Conservation (phyloP, 805 yeast species). For the Saccharomycopsis microspora region DNA sequence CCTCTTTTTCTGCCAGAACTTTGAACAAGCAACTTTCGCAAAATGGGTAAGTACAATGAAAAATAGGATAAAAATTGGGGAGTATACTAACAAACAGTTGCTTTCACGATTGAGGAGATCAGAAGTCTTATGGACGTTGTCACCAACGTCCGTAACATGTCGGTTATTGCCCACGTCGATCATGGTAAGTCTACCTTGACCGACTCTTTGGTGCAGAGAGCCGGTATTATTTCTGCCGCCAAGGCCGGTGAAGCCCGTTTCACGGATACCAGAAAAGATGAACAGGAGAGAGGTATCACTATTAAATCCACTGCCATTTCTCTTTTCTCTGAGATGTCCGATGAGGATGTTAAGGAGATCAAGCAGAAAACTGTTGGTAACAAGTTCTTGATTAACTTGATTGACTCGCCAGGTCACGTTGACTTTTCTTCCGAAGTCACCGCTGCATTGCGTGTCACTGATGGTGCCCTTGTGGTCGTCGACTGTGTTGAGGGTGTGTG, state of each 20-base stretch:
- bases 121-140: constrained; percentile 99
- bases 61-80: too few species aligned
- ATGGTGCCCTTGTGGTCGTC: constrained; percentile 99
- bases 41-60: too few species aligned
- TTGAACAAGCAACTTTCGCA: constrained; percentile 1
- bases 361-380: constrained; percentile 80
- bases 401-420: constrained; percentile 99
- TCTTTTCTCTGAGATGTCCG: constrained; percentile 77
- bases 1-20: background rate
- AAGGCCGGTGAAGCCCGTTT: constrained; percentile 99
- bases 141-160: constrained; percentile 99
- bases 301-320: constrained; percentile 99
- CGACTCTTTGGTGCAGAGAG: constrained; percentile 97
- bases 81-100: constrained; percentile 4
- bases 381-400: constrained; percentile 94
- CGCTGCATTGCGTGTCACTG: constrained; percentile 99
- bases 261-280: constrained; percentile 99
- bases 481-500: constrained; percentile 99
- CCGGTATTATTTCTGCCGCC: constrained; percentile 99
- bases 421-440: constrained; percentile 99
- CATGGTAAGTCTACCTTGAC: constrained; percentile 99
- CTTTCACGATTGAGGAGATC: constrained; percentile 40
- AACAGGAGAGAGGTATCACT: constrained; percentile 99
- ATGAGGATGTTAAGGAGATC: constrained; percentile 81
- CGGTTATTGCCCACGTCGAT: constrained; percentile 99